Evolutionary conservation across 2,329 filamentous ascomycete species (phyloP).

Genomic region (Raffaelea albimanens): DNA sequence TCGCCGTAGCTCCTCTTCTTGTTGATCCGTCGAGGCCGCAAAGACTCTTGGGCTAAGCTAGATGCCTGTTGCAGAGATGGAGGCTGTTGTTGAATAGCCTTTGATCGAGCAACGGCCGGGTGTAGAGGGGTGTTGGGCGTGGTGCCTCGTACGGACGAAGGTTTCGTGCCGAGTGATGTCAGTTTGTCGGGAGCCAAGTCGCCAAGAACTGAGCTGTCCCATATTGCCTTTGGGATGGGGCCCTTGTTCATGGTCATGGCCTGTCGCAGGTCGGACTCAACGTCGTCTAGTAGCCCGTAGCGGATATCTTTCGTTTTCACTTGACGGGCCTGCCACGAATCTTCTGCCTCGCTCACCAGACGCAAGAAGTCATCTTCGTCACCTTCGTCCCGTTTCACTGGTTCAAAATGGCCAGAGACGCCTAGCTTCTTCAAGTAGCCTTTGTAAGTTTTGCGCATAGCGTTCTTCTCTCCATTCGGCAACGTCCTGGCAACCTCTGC

Average conservation of each 20-base stretch:
- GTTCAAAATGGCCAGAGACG: slow-evolving; percentile 52
- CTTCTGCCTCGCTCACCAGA: slow-evolving; percentile 41
- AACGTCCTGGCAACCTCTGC: slow-evolving; percentile 53
- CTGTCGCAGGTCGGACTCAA: slow-evolving; percentile 34
- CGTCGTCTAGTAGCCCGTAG: slow-evolving; percentile 38
- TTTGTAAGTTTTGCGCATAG: slow-evolving; percentile 59
- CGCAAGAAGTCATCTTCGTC: slow-evolving; percentile 42
- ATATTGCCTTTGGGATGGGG: slow-evolving; percentile 41
- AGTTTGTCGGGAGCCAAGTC: slow-evolving; percentile 37
- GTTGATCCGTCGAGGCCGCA: slow-evolving; percentile 53
- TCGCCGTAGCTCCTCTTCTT: slow-evolving; percentile 73
- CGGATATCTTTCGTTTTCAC: slow-evolving; percentile 46
- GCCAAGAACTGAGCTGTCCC: slow-evolving; percentile 50
- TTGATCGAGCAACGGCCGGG: slow-evolving; percentile 24
- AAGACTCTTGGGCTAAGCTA: slow-evolving; percentile 27
- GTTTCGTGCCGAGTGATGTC: slow-evolving; percentile 25
- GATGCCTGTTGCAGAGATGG: slow-evolving; percentile 17
- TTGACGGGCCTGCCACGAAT: slow-evolving; percentile 46
- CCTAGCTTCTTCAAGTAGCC: slow-evolving; percentile 57
- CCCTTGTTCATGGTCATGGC: slow-evolving; percentile 51
- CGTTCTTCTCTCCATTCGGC: slow-evolving; percentile 58
- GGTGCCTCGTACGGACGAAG: slow-evolving; percentile 35
- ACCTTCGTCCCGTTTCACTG: slow-evolving; percentile 43
- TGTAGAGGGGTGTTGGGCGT: slow-evolving; percentile 43
- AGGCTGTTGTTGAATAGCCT: slow-evolving; percentile 21